phyloP scores from a whole-genome alignment of 2,329 filamentous ascomycete genomes.

The Cladorrhinum sp. region DNA sequence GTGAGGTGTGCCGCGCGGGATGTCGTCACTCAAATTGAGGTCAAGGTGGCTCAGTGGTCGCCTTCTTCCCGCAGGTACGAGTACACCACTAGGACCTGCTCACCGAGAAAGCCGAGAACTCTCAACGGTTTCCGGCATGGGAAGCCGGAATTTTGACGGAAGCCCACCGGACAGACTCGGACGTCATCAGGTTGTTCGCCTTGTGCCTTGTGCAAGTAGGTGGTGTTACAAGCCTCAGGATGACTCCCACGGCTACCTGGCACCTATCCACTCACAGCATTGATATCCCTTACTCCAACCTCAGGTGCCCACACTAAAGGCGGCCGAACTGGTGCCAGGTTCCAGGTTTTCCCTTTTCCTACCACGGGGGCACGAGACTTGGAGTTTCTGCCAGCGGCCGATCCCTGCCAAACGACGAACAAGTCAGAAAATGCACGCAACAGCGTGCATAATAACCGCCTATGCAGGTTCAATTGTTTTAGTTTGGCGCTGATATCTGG shows the following conservation, averaged over 20 bases:
- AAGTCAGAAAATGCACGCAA: background rate
- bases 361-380: background rate
- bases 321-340: background rate
- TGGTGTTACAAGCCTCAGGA: background rate
- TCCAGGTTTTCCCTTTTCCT: background rate
- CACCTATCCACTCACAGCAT: background rate
- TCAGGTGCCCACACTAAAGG: background rate
- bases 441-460: background rate
- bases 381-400: background rate
- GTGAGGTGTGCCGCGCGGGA: slow-evolving; percentile 1
- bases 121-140: background rate
- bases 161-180: background rate
- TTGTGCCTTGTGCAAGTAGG: background rate
- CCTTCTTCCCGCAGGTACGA: background rate
- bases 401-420: slow-evolving; percentile 2
- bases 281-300: background rate
- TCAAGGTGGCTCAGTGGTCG: background rate
- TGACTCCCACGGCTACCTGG: background rate
- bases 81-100: background rate
- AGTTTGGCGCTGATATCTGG: background rate
- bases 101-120: background rate
- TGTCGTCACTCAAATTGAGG: slow-evolving; percentile 6
- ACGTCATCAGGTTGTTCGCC: background rate
- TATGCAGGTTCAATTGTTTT: background rate
- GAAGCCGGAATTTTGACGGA: background rate